phyloP scores from a whole-genome alignment of 1,139 yeast species.

The Dujonia santamariae region DNA sequence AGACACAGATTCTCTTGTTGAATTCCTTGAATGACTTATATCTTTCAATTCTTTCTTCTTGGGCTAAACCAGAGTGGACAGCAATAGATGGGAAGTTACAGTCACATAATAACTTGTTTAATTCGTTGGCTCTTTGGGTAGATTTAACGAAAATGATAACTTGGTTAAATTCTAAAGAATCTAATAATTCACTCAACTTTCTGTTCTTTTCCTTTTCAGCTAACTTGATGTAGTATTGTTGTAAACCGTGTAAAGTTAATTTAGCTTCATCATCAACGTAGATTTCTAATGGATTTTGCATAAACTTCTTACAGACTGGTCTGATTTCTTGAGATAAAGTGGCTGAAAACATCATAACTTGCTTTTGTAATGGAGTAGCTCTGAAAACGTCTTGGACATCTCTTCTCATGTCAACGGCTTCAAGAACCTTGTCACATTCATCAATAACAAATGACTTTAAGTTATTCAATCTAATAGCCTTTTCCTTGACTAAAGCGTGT shows the following conservation, averaged over 20 bases:
- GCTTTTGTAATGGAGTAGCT: conserved; percentile 97
- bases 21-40: conserved; percentile 96
- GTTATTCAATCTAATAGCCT: conserved; percentile 79
- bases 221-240: conserved; percentile 90
- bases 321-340: conserved; percentile 92
- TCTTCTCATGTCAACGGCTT: conserved; percentile 91
- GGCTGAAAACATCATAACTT: conserved; percentile 99
- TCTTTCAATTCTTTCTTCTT: conserved; percentile 97
- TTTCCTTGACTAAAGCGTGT: conserved; percentile 90
- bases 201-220: conserved; percentile 92
- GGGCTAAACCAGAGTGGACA: conserved; percentile 93
- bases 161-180: conserved; percentile 94
- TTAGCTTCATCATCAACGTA: conserved; percentile 98
- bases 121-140: conserved; percentile 87
- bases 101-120: conserved; percentile 84
- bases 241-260: conserved; percentile 95
- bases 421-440: conserved; percentile 98
- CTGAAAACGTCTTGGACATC: conserved; percentile 98
- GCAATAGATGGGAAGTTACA: conserved; percentile 98
- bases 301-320: conserved; percentile 95
- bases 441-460: conserved; percentile 95
- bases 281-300: conserved; percentile 97
- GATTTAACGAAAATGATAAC: conserved; percentile 95
- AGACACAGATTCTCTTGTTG: conserved; percentile 97
- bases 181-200: conserved; percentile 87